phyloP scores from a whole-genome alignment of 1,284 basidiomycete genomes.

The Heliocybe sulcata region DNA sequence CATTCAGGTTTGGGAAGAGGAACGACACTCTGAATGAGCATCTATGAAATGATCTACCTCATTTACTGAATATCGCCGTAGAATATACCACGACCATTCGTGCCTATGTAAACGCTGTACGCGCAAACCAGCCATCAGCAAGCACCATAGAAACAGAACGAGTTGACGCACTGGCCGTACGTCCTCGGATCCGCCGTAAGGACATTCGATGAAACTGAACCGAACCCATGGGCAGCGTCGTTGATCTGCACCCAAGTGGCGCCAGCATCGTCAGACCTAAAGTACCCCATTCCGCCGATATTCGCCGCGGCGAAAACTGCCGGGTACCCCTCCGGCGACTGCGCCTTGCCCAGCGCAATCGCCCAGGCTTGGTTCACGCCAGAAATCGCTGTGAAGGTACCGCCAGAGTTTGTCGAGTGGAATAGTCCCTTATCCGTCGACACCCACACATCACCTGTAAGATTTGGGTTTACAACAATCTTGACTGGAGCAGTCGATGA shows the following conservation, averaged over 20 bases:
- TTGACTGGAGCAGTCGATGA: conserved; percentile 40
- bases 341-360: conserved; percentile 50
- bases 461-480: conserved; percentile 43
- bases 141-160: background rate
- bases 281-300: conserved; percentile 44
- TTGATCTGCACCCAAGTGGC: conserved; percentile 56
- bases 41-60: background rate
- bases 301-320: conserved; percentile 49
- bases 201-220: conserved; percentile 37
- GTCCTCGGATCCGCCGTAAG: conserved; percentile 46
- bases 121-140: conserved; percentile 1
- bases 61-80: conserved; percentile 41
- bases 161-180: conserved; percentile 39
- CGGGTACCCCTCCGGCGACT: conserved; percentile 41
- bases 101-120: conserved; percentile 53
- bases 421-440: conserved; percentile 54
- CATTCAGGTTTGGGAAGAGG: conserved; percentile 38
- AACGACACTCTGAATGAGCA: conserved; percentile 16
- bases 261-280: conserved; percentile 51
- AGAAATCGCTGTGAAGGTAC: conserved; percentile 39
- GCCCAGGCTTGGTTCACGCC: conserved; percentile 47
- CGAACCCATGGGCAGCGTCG: conserved; percentile 55
- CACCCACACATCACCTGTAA: conserved; percentile 53
- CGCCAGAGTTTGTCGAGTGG: conserved; percentile 49
- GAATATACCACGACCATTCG: conserved; percentile 60